Base-by-base conservation (phyloP, 306 rosid species). In the Pyrus bretschneideri region DNA sequence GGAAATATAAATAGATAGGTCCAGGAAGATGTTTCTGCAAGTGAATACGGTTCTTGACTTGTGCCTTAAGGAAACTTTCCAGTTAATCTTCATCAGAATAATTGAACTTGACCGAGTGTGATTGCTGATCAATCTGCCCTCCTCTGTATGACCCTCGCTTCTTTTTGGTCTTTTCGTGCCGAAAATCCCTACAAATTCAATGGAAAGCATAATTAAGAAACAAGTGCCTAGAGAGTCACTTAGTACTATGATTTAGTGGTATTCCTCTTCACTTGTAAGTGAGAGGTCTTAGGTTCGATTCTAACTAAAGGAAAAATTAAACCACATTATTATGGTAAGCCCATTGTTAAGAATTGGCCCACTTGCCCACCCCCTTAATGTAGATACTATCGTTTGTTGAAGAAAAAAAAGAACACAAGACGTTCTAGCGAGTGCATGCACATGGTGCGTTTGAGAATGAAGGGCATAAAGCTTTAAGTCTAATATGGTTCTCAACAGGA, bases 81-180 rank as follows among this genome's bases (percentile, higher is more conserved):
- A 2, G 44, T 87, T 84, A 89, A 3, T 96, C 98, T 0, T 96
- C 96, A 25, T 96, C 99, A 23, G 93, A 88, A 75, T 92, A 88
- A 72, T 86, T 88, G 80, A 90, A 92, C 88, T 96, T 96, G 6
- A 96, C 77, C 0, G 99, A 96, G 82, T 96, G 91, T 29, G 99
- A 89, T 2, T 88, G 79, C 69, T 84, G 84, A 88, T 96, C 99
- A 64, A 96, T 91, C 74, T 74, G 87, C 60, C 99, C 99, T 70
- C 99, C 98, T 58, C 97, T 87, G 76, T 96, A 96, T 42, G 73
- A 30, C 54, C 99, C 99, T 71, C 98, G 99, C 81, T 96, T 96
- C 87, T 92, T 96, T 92, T 96, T 93, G 60, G 99, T 96, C 87
- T 92, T 96, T 88, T 96, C 97, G 23, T 92, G 99, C 78, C 99